Evolutionary conservation across 2,329 filamentous ascomycete species (phyloP).

Genomic region (Nemania sp.): DNA sequence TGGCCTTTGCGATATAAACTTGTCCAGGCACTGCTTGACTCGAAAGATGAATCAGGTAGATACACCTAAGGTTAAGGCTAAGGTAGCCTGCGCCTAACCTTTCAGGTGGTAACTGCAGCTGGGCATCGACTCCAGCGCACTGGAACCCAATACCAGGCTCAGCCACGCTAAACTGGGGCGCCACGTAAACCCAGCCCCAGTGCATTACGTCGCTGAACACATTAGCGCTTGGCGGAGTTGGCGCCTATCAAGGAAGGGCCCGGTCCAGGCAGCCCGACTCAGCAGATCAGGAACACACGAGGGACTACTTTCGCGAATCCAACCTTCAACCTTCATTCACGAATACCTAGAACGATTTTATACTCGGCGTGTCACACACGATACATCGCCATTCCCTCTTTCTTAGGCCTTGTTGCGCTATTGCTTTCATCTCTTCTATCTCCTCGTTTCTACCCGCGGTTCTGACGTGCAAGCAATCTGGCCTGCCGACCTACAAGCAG

Average conservation of each 20-base stretch:
- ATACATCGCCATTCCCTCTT: not conserved
- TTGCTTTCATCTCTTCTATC: conserved; percentile 6
- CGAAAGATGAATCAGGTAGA: too few species aligned
- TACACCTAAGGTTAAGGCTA: not conserved
- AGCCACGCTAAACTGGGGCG: conserved; percentile 24
- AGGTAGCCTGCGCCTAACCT: not conserved
- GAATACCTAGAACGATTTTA: not conserved
- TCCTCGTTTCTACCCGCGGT: too few species aligned
- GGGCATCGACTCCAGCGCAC: conserved; percentile 18
- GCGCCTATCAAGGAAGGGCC: conserved; percentile 13
- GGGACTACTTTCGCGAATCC: conserved; percentile 20
- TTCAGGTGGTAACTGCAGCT: not conserved
- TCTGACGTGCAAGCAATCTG: conserved; percentile 14
- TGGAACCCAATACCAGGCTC: conserved; percentile 16
- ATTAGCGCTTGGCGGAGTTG: conserved; percentile 29
- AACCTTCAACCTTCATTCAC: conserved; percentile 19
- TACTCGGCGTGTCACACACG: too few species aligned
- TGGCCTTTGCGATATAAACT: too few species aligned
- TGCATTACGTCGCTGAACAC: conserved; percentile 38
- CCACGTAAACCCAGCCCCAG: conserved; percentile 35
- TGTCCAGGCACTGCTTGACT: too few species aligned
- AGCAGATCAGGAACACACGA: conserved; percentile 8
- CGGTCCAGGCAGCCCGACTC: conserved; percentile 14
- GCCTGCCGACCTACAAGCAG: not conserved
- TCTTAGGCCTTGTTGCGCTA: conserved; percentile 1